These are phyloP conservation scores for Penicillium malachiteum DNA, from an alignment of 495 filamentous ascomycete genomes.

Conservation along the genomic window DNA sequence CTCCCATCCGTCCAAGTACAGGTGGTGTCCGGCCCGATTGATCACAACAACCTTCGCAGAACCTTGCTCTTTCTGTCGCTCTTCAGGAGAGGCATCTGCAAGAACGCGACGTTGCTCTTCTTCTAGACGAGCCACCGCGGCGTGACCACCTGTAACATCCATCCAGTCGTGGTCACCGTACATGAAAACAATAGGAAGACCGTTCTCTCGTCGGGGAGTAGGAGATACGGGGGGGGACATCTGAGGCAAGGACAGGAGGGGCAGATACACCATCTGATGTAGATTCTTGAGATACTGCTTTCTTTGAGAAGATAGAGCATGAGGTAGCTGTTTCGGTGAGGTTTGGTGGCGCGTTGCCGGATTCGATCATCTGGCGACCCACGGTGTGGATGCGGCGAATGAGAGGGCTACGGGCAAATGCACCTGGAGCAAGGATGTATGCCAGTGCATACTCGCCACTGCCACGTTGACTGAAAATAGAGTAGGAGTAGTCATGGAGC, in stretches of 20 bases:
- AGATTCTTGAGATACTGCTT: background rate
- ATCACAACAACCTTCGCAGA: constrained; percentile 84
- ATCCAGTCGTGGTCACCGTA: constrained; percentile 99
- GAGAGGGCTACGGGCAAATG: constrained; percentile 84
- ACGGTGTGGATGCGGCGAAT: constrained; percentile 85
- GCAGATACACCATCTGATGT: constrained; percentile 7
- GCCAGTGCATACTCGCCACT: constrained; percentile 92
- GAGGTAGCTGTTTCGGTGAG: constrained; percentile 2
- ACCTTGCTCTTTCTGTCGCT: constrained; percentile 70
- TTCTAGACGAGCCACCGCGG: constrained; percentile 75
- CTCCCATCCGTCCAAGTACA: constrained; percentile 87
- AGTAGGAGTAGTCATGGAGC: constrained; percentile 89
- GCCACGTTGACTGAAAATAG: constrained; percentile 89
- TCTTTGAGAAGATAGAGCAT: constrained; percentile 16
- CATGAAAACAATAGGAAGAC: constrained; percentile 84
- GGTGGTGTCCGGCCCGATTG: constrained; percentile 80
- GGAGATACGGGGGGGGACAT: constrained; percentile 8
- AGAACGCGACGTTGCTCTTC: constrained; percentile 61
- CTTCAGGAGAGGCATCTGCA: constrained; percentile 59
- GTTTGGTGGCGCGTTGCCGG: constrained; percentile 12
- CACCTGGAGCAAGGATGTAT: constrained; percentile 90
- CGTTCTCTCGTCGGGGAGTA: constrained; percentile 59
- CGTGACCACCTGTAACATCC: constrained; percentile 84
- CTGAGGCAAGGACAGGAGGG: background rate
- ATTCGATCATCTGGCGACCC: constrained; percentile 61